These are phyloP conservation scores for Medicago lupulina DNA, from an alignment of 306 rosid genomes.

Conservation along the genomic window DNA sequence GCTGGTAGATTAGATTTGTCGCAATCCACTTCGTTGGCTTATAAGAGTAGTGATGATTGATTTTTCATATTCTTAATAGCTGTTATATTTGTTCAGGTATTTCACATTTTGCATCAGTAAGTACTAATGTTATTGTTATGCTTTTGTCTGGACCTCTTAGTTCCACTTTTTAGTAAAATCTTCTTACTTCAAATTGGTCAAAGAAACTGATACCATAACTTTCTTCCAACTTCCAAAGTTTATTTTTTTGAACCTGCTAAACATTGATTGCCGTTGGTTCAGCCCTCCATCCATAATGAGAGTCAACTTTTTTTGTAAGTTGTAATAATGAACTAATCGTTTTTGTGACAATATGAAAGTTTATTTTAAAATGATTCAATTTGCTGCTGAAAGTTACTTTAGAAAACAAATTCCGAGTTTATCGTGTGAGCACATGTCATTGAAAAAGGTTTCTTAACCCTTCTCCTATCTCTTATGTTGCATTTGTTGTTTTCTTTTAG, in stretches of 20 bases:
- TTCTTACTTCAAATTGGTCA: slow-evolving; percentile 9
- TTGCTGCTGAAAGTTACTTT: slow-evolving; percentile 3
- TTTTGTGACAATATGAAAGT: slow-evolving; percentile 14
- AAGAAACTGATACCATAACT: background rate
- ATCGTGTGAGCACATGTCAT: slow-evolving; percentile 24
- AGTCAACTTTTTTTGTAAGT: background rate
- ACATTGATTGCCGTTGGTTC: background rate
- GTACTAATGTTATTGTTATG: background rate
- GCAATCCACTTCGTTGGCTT: background rate
- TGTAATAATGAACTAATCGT: background rate
- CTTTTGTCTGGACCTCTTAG: background rate
- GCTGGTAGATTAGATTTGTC: background rate
- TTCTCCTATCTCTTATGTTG: slow-evolving; percentile 5
- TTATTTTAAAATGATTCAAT: slow-evolving; percentile 27
- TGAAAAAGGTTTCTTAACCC: slow-evolving; percentile 17
- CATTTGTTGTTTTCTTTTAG: slow-evolving; percentile 50
- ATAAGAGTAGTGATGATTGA: background rate
- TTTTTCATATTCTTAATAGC: slow-evolving; percentile 4
- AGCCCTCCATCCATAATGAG: background rate
- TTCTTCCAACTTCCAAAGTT: background rate
- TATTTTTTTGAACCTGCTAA: background rate
- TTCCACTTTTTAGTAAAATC: slow-evolving; percentile 3
- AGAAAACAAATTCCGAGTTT: slow-evolving; percentile 2
- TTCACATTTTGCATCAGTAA: slow-evolving; percentile 4
- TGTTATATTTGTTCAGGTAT: background rate